Conservation (phyloP, 768 basidiomycete species). For the Termitomyces heimii region DNA sequence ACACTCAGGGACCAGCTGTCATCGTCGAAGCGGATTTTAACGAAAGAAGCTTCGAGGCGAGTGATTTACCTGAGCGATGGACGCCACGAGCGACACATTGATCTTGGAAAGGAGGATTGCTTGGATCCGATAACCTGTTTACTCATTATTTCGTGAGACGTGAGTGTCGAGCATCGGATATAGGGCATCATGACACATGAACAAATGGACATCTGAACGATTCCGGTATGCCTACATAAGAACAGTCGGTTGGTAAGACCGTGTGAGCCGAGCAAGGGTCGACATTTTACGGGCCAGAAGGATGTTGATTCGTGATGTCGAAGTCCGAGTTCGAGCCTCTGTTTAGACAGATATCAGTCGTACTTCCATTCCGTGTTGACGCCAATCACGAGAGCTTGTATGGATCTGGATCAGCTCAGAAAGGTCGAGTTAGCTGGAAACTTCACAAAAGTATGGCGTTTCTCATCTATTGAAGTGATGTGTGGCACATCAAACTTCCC, state of each 20-base stretch:
- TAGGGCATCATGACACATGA: background rate
- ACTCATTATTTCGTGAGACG: background rate
- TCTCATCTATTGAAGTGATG: background rate
- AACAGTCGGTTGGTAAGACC: background rate
- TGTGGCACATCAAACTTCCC: background rate
- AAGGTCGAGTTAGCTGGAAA: background rate
- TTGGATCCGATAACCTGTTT: background rate
- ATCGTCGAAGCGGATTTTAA: background rate
- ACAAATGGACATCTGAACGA: background rate
- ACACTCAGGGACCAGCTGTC: background rate
- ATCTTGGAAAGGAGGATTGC: background rate
- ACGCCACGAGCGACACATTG: background rate
- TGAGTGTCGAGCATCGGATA: background rate
- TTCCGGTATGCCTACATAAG: background rate
- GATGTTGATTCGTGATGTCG: background rate
- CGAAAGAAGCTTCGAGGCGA: background rate
- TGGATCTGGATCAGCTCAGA: background rate
- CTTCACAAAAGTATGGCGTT: background rate
- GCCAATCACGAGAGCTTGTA: background rate
- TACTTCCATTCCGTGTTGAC: background rate
- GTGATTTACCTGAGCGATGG: background rate
- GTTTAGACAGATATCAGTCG: background rate
- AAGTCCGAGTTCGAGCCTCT: background rate
- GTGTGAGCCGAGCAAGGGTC: background rate
- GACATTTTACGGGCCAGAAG: background rate